These are phyloP conservation scores for Aspergillus ibericus DNA, from an alignment of 2,329 filamentous ascomycete genomes.

Conservation along the genomic window DNA sequence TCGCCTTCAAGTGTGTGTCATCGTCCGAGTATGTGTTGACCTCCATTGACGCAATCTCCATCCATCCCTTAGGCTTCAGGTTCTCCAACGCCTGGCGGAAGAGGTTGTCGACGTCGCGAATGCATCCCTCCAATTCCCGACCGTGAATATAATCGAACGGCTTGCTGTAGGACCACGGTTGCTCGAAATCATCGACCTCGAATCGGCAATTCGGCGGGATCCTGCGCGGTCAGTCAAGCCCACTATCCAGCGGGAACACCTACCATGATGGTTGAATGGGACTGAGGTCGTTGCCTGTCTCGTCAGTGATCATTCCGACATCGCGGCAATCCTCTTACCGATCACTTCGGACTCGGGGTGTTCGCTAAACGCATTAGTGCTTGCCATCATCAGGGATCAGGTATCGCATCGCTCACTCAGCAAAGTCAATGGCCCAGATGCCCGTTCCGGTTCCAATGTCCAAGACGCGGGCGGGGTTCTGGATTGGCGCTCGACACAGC, in stretches of 20 bases:
- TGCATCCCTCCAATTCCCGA: constrained; percentile 32
- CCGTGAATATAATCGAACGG: constrained; percentile 36
- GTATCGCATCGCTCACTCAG: constrained; percentile 29
- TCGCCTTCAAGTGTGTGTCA: constrained; percentile 29
- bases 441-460: constrained; percentile 40
- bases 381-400: not conserved
- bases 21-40: constrained; percentile 83
- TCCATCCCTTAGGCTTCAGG: constrained; percentile 29
- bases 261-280: constrained; percentile 35
- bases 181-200: constrained; percentile 35
- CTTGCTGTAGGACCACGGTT: constrained; percentile 28
- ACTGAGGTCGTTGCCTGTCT: constrained; percentile 32
- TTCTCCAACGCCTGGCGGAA: constrained; percentile 27
- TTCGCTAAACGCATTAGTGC: constrained; percentile 15
- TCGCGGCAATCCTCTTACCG: constrained; percentile 18
- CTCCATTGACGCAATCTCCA: constrained; percentile 65
- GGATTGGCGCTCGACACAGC: constrained; percentile 28
- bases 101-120: constrained; percentile 29
- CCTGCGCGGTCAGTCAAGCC: constrained; percentile 19
- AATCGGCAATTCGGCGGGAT: constrained; percentile 37
- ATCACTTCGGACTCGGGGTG: constrained; percentile 31
- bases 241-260: not conserved
- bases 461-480: constrained; percentile 29
- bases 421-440: constrained; percentile 40
- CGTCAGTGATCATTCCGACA: not conserved